A percentile compares a stretch with the other conserved stretches of the same genome.
Evolutionary conservation across 1,284 basidiomycete species (phyloP).

Genomic region (Moesziomyces parantarcticus): DNA sequence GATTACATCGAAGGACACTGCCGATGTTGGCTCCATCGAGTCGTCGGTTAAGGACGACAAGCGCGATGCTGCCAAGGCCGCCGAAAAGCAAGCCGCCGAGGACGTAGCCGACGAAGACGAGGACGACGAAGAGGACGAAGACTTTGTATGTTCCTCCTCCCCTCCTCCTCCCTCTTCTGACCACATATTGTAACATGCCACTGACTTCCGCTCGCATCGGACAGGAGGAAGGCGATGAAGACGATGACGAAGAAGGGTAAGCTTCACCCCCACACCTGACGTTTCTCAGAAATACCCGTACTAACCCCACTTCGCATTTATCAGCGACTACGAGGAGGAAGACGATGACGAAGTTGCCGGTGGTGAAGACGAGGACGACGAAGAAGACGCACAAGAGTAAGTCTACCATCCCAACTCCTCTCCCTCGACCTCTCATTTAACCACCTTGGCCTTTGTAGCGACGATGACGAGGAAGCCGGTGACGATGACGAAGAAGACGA

Average conservation of each 20-base stretch:
- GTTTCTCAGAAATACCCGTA: background rate
- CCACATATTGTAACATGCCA: background rate
- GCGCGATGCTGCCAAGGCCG: conserved; percentile 25
- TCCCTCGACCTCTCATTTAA: background rate
- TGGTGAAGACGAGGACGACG: conserved; percentile 26
- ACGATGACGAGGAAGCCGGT: conserved; percentile 13
- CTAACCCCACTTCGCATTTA: background rate
- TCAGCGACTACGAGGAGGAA: conserved; percentile 23
- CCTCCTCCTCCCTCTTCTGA: background rate
- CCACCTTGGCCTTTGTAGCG: too few relatives aligned
- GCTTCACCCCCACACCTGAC: background rate
- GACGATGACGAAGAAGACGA: conserved; percentile 13
- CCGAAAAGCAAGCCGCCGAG: conserved; percentile 29
- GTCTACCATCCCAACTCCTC: background rate
- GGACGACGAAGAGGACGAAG: conserved; percentile 43
- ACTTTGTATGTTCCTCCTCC: conserved; percentile 24
- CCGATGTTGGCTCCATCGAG: conserved; percentile 18
- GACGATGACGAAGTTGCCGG: conserved; percentile 33
- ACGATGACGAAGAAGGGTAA: conserved; percentile 36
- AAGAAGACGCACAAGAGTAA: conserved; percentile 37
- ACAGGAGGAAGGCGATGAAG: conserved; percentile 36
- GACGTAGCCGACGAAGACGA: conserved; percentile 29
- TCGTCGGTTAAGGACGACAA: conserved; percentile 40
- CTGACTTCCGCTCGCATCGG: background rate
- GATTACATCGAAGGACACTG: conserved; percentile 8